Evolutionary conservation across 2,329 filamentous ascomycete genomes (phyloP).

Genomic region (Ophiosphaerella herpotricha): DNA sequence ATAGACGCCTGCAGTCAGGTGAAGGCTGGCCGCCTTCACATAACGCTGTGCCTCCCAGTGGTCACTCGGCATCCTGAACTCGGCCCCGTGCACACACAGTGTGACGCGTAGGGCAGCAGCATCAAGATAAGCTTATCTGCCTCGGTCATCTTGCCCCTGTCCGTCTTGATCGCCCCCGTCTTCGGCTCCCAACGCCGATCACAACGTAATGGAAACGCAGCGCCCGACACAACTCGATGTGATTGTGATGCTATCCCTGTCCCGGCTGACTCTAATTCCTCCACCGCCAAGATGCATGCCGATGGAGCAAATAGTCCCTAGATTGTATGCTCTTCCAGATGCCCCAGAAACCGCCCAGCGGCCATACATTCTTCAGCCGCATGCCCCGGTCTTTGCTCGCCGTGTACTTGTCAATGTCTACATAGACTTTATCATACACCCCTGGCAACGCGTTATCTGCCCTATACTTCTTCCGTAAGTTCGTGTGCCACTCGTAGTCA

Average conservation of each 20-base stretch:
- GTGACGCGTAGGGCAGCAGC: no score
- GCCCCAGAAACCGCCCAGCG: slow-evolving; percentile 45
- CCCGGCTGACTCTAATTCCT: slow-evolving; percentile 2
- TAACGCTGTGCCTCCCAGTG: slow-evolving; percentile 5
- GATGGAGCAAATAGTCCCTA: slow-evolving; percentile 42
- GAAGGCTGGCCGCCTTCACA: no score
- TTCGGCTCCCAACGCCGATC: slow-evolving; percentile 27
- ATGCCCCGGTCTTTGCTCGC: slow-evolving; percentile 29
- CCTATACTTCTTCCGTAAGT: slow-evolving; percentile 61
- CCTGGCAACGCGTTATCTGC: slow-evolving; percentile 62
- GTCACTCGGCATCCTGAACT: slow-evolving; percentile 18
- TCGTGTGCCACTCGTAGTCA: slow-evolving; percentile 63
- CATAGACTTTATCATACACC: slow-evolving; percentile 71
- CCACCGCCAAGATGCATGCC: slow-evolving; percentile 42
- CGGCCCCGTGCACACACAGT: neutral
- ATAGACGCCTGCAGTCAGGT: no score
- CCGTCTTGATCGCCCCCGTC: neutral
- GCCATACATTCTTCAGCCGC: slow-evolving; percentile 38
- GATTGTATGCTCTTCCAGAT: slow-evolving; percentile 46
- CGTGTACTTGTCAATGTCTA: slow-evolving; percentile 40
- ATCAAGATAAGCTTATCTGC: slow-evolving; percentile 10
- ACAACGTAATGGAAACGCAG: slow-evolving; percentile 33
- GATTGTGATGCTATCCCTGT: slow-evolving; percentile 22
- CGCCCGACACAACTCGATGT: slow-evolving; percentile 50
- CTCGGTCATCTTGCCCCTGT: no score